phyloP scores from a whole-genome alignment of 768 basidiomycete species.

The Amanita inopinata region DNA sequence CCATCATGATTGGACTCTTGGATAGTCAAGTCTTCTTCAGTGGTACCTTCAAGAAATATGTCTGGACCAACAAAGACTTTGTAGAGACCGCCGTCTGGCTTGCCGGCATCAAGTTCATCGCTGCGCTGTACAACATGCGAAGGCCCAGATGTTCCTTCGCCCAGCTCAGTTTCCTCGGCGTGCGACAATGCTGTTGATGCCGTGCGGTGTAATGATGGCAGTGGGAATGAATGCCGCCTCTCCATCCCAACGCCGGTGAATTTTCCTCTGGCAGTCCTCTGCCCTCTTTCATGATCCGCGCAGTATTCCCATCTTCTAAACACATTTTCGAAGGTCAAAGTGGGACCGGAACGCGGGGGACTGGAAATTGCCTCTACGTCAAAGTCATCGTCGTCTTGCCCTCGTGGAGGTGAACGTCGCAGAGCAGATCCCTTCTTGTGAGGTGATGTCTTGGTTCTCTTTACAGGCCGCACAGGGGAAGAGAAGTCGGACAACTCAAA shows the following conservation, averaged over 20 bases:
- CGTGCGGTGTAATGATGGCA: conserved; percentile 7
- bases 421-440: no score
- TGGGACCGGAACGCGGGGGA: conserved; percentile 21
- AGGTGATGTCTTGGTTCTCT: conserved; percentile 11
- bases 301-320: conserved; percentile 2
- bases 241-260: neutral
- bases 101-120: neutral
- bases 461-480: conserved; percentile 36
- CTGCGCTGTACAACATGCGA: neutral
- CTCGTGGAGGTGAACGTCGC: no score
- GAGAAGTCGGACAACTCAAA: conserved; percentile 46
- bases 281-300: neutral
- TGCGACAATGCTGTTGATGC: neutral
- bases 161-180: neutral
- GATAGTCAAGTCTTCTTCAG: neutral
- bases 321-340: neutral
- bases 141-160: neutral
- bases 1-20: neutral
- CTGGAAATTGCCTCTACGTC: conserved; percentile 46
- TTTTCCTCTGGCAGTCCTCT: neutral
- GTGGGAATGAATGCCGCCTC: conserved; percentile 6
- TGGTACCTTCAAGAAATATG: neutral
- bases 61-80: neutral
- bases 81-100: neutral
- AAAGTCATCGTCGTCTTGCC: conserved; percentile 36